These are phyloP conservation scores for Daldinia loculata DNA, from an alignment of 495 filamentous ascomycete genomes.

Conservation along the genomic window DNA sequence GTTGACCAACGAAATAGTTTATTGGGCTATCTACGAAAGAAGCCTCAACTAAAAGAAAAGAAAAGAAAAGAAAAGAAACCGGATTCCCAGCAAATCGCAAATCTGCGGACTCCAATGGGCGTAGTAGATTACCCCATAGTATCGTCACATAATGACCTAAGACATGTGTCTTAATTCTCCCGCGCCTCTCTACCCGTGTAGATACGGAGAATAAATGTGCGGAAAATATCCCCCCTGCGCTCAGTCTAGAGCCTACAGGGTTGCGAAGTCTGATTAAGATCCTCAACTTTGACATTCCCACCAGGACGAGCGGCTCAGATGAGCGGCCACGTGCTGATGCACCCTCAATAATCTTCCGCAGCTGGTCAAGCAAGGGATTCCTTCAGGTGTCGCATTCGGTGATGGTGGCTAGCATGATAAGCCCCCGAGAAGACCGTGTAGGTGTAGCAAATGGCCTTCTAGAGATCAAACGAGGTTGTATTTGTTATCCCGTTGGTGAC, in stretches of 20 bases:
- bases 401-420: background rate
- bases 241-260: background rate
- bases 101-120: background rate
- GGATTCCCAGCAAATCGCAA: background rate
- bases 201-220: background rate
- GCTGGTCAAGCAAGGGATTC: background rate
- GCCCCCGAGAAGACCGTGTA: background rate
- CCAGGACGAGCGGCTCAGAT: background rate
- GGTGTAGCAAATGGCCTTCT: background rate
- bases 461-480: background rate
- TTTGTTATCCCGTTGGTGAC: background rate
- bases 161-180: background rate
- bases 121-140: background rate
- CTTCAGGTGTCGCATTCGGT: background rate
- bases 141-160: background rate
- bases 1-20: background rate
- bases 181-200: background rate
- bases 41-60: background rate
- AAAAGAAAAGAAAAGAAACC: background rate
- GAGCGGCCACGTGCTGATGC: background rate
- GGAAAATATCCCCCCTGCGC: background rate
- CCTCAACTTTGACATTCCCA: background rate
- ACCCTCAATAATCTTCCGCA: background rate
- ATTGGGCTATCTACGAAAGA: background rate
- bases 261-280: background rate